Percentiles rank a stretch among this genome's conserved stretches.
phyloP scores from a whole-genome alignment of 208 protist genomes.

The Phytomonas sp. region DNA sequence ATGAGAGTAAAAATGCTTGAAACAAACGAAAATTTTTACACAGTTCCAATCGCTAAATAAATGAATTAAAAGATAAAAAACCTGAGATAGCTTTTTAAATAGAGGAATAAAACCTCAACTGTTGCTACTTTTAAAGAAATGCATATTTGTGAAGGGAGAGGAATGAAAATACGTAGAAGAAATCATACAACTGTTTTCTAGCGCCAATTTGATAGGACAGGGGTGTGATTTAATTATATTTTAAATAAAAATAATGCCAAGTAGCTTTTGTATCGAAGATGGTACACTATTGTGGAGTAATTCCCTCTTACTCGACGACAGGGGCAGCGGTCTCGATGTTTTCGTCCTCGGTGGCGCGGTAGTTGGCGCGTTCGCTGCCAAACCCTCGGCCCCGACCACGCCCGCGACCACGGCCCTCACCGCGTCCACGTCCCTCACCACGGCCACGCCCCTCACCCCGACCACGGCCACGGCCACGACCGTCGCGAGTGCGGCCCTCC shows the following conservation, averaged over 20 bases:
- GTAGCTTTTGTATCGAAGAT: background rate
- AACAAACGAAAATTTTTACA: background rate
- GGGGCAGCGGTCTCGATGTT: background rate
- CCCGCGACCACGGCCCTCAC: conserved; percentile 44
- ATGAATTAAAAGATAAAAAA: conserved; percentile 19
- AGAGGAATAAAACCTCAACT: background rate
- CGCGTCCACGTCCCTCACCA: conserved; percentile 33
- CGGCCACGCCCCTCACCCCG: conserved; percentile 42
- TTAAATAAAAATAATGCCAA: background rate
- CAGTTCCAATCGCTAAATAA: background rate
- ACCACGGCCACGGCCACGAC: conserved; percentile 26
- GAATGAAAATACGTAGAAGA: conserved; percentile 6
- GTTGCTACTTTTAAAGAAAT: background rate
- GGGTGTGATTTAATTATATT: background rate
- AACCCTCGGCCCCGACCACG: conserved; percentile 73
- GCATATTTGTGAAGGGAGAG: background rate
- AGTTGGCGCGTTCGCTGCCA: conserved; percentile 63
- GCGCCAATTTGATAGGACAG: background rate
- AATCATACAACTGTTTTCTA: background rate
- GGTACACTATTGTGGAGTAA: background rate
- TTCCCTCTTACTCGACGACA: background rate
- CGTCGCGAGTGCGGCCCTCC: conserved; percentile 32
- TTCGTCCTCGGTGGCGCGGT: conserved; percentile 6
- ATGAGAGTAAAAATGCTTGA: background rate
- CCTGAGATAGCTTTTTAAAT: background rate